Evolutionary conservation across 2,329 filamentous ascomycete species (phyloP), one percentile per base, ranked within the genome.

Genomic region (Paecilomyces sp.): DNA sequence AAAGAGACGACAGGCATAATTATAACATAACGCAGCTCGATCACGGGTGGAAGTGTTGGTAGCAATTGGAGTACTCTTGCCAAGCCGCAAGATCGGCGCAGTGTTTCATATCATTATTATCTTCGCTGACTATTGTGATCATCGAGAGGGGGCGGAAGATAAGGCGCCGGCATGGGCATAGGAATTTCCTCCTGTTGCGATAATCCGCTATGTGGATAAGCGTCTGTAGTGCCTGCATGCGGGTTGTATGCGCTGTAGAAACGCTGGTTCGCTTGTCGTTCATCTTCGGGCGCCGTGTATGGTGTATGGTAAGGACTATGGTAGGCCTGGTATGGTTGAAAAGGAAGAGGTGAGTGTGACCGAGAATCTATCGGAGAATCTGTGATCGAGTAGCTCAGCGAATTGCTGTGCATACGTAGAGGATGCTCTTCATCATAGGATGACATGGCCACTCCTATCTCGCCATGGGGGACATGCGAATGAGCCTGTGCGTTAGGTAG

Each of bases 401-500:
- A 53, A 30, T 53, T 25, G 51, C 28, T 53, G 22, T 53, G 41
- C 41, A 9, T 47, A 18, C 60, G 65, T 3, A 41, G 54, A 34
- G 51, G 52, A 31, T 61, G 62, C 13, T 59, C 59, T 24, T 66
- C 61, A 3, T 69, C 64, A 51, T 67, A 64, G 3, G 62, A 58
- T 13, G 64, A 62, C 30, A 63, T 62, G 1, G 60, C 60, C 9
- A 61, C 24, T 53, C 63, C 58, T n/a, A 63, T 41, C 2, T 36
- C 41, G 9, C 41, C 41, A 47, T 8, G n/a, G 3, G 4, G 6
- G 5, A 18, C 13, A 47, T 47, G n/a, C 28, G 58, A 60, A 34
- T 60, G 65, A 1, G 70, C 63, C 63, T 77, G 76, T 9, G 74
- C 70, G 60, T 77, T 66, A 3, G 72, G 67, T 6, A 78, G 69